Conservation (phyloP, 805 yeast genomes). For the Nematodospora valgi region DNA sequence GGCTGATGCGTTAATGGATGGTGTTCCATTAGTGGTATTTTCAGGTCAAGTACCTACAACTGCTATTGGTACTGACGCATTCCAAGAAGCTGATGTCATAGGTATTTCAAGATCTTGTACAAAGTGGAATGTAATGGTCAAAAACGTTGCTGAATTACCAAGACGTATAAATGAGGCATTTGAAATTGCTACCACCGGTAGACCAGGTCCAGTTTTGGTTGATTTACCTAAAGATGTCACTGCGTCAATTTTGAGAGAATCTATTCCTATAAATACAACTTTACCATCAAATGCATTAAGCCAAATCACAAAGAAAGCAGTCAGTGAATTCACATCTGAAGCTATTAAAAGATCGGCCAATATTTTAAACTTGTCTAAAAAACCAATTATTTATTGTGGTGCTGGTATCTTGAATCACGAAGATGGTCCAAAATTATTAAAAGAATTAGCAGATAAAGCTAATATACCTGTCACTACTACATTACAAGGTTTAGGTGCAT, state of each 20-base stretch:
- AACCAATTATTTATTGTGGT: constrained; percentile 88
- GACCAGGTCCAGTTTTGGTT: constrained; percentile 98
- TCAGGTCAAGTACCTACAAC: constrained; percentile 96
- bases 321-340: constrained; percentile 70
- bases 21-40: constrained; percentile 94
- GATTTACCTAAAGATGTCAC: constrained; percentile 98
- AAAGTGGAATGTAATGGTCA: constrained; percentile 99
- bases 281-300: constrained; percentile 72
- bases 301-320: constrained; percentile 64
- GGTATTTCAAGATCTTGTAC: constrained; percentile 98
- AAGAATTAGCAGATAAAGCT: constrained; percentile 86
- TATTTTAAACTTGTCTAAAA: constrained; percentile 76
- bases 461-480: constrained; percentile 96
- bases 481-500: constrained; percentile 89
- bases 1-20: constrained; percentile 97
- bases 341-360: constrained; percentile 75
- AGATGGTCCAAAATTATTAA: constrained; percentile 75
- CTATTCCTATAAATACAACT: constrained; percentile 79
- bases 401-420: constrained; percentile 79
- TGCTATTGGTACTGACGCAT: constrained; percentile 97
- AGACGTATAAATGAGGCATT: constrained; percentile 96
- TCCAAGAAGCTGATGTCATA: constrained; percentile 98
- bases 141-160: constrained; percentile 89
- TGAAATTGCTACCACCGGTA: constrained; percentile 91
- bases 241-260: constrained; percentile 79